phyloP scores from a whole-genome alignment of 371 early-diverging fungal species.

The Mucor plumbeus region DNA sequence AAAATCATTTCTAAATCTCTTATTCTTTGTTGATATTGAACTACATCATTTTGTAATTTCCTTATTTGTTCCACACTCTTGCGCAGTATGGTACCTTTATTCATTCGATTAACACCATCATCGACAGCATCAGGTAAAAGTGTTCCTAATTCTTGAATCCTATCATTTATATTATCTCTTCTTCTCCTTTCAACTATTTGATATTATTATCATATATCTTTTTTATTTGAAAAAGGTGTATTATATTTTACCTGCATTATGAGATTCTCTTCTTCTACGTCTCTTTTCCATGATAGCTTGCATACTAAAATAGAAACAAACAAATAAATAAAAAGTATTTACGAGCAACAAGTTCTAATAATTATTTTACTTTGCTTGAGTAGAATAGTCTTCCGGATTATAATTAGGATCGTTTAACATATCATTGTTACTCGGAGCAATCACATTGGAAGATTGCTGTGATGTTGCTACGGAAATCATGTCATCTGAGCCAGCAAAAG shows the following conservation, averaged over 20 bases:
- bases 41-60: conserved; percentile 65
- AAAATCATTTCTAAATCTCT: conserved; percentile 70
- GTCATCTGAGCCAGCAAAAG: conserved; percentile 24
- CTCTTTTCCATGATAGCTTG: conserved; percentile 79
- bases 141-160: conserved; percentile 89
- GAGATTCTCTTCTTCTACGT: conserved; percentile 90
- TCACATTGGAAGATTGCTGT: conserved; percentile 10
- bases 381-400: conserved; percentile 19
- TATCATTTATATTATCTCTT: conserved; percentile 96
- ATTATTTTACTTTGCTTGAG: conserved; percentile 30
- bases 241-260: conserved; percentile 79
- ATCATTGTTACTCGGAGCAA: background rate
- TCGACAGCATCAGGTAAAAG: conserved; percentile 77
- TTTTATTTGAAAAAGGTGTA: background rate
- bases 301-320: conserved; percentile 31
- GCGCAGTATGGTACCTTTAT: conserved; percentile 85
- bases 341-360: background rate
- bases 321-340: conserved; percentile 2
- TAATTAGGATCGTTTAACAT: conserved; percentile 9
- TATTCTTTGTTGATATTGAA: conserved; percentile 65
- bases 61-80: conserved; percentile 92
- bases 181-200: conserved; percentile 86
- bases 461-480: conserved; percentile 27
- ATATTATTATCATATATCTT: background rate
- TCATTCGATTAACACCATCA: conserved; percentile 73